phyloP scores from a whole-genome alignment of 768 basidiomycete genomes.

The Trichaptum fuscoviolaceum region DNA sequence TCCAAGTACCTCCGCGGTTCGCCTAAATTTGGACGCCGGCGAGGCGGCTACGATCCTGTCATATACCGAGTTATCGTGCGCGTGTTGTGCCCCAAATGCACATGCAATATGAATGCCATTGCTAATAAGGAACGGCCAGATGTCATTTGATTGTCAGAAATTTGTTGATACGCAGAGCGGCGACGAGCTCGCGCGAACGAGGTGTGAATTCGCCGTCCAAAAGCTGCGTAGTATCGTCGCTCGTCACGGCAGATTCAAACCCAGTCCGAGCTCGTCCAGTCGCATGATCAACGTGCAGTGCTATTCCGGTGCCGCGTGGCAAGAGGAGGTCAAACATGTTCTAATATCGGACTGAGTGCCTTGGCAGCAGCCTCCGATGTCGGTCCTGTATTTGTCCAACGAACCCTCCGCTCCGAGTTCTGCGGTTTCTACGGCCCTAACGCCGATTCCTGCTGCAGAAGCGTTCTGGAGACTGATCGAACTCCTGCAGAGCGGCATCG shows the following conservation, averaged over 20 bases:
- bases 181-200: neutral
- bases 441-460: neutral
- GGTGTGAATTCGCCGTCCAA: neutral
- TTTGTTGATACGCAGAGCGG: neutral
- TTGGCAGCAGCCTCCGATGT: neutral
- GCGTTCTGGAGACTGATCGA: no score
- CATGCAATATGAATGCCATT: neutral
- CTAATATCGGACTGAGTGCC: neutral
- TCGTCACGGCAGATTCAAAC: neutral
- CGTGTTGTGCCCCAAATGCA: neutral
- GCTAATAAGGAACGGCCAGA: neutral
- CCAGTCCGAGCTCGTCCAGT: neutral
- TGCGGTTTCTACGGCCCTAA: neutral
- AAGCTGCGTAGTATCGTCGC: neutral
- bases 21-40: neutral
- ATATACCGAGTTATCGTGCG: neutral
- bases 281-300: neutral
- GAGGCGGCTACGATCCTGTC: neutral
- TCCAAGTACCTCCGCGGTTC: slow-evolving; percentile 1
- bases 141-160: neutral
- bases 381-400: neutral
- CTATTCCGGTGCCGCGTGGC: neutral
- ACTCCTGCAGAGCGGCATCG: no score
- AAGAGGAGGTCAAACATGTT: neutral
- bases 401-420: neutral